Percentiles rank a stretch among this genome's conserved stretches.
phyloP scores from a whole-genome alignment of 495 filamentous ascomycete genomes.

The Penicillium canescens region DNA sequence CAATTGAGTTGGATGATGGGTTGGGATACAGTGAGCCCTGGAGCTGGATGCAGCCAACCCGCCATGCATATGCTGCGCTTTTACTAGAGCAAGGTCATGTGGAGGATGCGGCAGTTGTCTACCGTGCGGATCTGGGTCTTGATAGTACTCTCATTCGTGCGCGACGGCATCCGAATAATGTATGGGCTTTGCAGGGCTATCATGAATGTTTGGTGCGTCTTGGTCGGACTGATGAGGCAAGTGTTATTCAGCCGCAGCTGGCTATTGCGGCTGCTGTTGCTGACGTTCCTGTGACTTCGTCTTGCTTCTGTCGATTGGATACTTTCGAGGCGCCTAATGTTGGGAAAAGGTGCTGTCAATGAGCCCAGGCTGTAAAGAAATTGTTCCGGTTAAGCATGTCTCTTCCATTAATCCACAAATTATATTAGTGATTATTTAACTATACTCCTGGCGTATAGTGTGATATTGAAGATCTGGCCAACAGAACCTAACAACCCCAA shows the following conservation, averaged over 20 bases:
- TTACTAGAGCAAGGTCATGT: conserved; percentile 60
- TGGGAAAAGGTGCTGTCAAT: conserved; percentile 12
- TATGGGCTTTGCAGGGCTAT: conserved; percentile 68
- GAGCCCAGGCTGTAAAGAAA: neutral
- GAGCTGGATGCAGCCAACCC: conserved; percentile 69
- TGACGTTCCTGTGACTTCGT: conserved; percentile 57
- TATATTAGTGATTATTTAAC: neutral
- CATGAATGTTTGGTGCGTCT: conserved; percentile 62
- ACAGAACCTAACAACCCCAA: too few relatives aligned
- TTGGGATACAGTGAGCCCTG: conserved; percentile 68
- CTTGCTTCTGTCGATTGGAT: conserved; percentile 59
- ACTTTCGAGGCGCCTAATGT: conserved; percentile 19
- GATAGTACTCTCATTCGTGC: conserved; percentile 55
- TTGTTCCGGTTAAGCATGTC: neutral
- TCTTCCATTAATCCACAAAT: neutral
- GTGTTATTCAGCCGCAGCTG: conserved; percentile 49
- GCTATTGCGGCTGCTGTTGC: conserved; percentile 52
- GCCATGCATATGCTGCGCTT: conserved; percentile 66
- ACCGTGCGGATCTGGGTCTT: conserved; percentile 62
- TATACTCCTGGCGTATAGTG: neutral
- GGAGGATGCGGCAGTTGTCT: conserved; percentile 55
- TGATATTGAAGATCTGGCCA: too few relatives aligned
- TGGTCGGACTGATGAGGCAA: conserved; percentile 51
- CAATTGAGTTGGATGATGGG: conserved; percentile 54
- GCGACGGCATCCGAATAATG: conserved; percentile 62